Evolutionary conservation across 2,329 filamentous ascomycete species (phyloP).

Genomic region (Acephala macrosclerotiorum): DNA sequence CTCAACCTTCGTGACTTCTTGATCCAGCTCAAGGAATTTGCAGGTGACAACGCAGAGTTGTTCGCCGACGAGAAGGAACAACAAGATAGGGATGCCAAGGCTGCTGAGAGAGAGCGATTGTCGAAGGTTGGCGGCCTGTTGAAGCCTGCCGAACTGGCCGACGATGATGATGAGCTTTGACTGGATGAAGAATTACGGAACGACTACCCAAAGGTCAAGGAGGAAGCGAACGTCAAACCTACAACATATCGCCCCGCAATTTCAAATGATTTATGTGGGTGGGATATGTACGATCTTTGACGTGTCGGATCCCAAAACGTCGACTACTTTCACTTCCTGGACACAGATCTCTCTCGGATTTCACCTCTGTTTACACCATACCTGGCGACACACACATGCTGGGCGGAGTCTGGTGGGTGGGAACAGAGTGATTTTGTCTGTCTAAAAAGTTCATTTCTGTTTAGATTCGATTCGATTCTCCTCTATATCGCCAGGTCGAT

Average conservation of each 20-base stretch:
- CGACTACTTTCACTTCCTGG: conserved; percentile 31
- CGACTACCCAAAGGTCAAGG: conserved; percentile 52
- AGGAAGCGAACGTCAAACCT: conserved; percentile 21
- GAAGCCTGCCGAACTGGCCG: conserved; percentile 95
- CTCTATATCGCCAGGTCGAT: conserved; percentile 36
- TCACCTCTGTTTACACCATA: conserved; percentile 33
- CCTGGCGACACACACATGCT: conserved; percentile 27
- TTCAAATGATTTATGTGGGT: conserved; percentile 61
- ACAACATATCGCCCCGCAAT: conserved; percentile 28
- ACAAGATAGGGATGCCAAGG: conserved; percentile 83
- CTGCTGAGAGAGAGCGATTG: conserved; percentile 87
- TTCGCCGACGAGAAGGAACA: conserved; percentile 95
- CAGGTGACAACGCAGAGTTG: conserved; percentile 92
- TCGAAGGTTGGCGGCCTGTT: conserved; percentile 95
- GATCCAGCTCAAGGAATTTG: conserved; percentile 96
- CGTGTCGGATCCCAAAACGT: conserved; percentile 8
- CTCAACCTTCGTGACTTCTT: conserved; percentile 95
- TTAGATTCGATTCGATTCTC: conserved; percentile 40
- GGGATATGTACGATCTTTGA: conserved; percentile 71
- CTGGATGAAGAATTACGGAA: conserved; percentile 72
- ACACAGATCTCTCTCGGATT: conserved; percentile 34
- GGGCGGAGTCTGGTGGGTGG: conserved; percentile 37
- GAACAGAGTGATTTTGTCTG: conserved; percentile 38
- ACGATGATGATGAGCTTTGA: conserved; percentile 89
- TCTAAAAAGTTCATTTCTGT: conserved; percentile 41